Conservation (phyloP, 768 basidiomycete species). For the Suillus placidus region DNA sequence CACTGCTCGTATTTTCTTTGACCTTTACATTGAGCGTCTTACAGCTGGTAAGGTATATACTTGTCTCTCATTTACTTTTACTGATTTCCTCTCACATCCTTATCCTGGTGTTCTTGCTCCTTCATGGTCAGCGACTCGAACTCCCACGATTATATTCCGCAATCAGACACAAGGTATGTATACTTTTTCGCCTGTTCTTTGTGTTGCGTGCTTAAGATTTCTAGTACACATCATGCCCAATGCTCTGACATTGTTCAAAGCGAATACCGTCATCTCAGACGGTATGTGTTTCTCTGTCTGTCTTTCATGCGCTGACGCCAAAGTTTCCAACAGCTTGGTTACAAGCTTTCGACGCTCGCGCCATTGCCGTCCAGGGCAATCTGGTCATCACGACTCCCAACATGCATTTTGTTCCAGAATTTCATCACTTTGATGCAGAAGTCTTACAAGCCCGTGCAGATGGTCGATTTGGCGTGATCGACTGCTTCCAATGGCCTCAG, state of each 20-base stretch:
- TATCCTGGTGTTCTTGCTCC: background rate
- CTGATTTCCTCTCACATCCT: background rate
- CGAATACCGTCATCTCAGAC: background rate
- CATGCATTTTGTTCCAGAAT: background rate
- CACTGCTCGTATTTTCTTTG: background rate
- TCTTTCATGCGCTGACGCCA: background rate
- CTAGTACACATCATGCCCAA: conserved; percentile 4
- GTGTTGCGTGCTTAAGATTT: background rate
- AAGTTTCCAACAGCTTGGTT: background rate
- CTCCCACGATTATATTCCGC: background rate
- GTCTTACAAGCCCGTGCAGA: background rate
- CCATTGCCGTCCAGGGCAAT: background rate
- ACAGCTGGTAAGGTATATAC: background rate
- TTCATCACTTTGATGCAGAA: background rate
- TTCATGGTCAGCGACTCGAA: background rate
- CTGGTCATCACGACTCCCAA: conserved; percentile 1
- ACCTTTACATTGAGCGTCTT: background rate
- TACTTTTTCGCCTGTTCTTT: background rate
- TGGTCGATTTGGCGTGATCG: background rate
- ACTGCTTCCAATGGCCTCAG: conserved; percentile 14
- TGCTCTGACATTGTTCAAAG: background rate
- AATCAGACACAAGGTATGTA: background rate
- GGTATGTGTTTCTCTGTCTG: background rate
- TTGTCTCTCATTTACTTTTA: background rate
- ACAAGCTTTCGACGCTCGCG: background rate